Evolutionary conservation across 306 rosid genomes (phyloP), one percentile per base, ranked within the genome.

Genomic region (Citrullus colocynthis): DNA sequence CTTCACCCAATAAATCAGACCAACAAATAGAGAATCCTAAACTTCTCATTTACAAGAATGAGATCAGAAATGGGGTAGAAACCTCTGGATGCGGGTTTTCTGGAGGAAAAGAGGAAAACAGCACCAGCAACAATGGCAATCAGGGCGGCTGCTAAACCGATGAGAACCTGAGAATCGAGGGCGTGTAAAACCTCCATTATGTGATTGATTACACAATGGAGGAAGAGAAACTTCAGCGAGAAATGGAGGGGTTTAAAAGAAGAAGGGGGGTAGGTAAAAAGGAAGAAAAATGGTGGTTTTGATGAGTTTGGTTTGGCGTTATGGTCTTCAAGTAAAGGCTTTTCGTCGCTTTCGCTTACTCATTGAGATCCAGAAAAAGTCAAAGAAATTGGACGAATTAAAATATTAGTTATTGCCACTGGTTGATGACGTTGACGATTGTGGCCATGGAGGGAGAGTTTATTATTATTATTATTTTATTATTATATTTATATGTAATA

Each of bases 51-150:
- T 71, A 36, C 18, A 78, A 20, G 52, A 63, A 1, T 56, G 20
- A 16, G 74, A 44, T 70, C 12, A 64, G 18, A 1, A 30, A 71
- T 58, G 51, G 67, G 56, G 71, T 1, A 13, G 12, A 72, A 58
- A 93, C 98, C 98, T 86, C 81, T 85, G 78, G 87, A 51, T 4
- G 77, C 20, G 15, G 42, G 58, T 86, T 90, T 93, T 61, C 79
- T 87, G 16, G 90, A 89, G 37, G 93, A 84, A 69, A 79, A 85
- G 85, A 91, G 83, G 84, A 81, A 85, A 76, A 74, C 30, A 73
- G 89, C 93, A 75, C 80, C 93, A 75, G 67, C 75, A 10, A 84
- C 96, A 89, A 90, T 61, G 66, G 89, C 96, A n/a, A 82, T 79
- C 64, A 90, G 3, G 56, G 96, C 89, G 8, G 90, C 88, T 0